A percentile compares a stretch with the other conserved stretches of the same genome.
These are phyloP conservation scores for Drechslera avenae DNA, from an alignment of 2,329 filamentous ascomycete genomes.

Conservation along the genomic window DNA sequence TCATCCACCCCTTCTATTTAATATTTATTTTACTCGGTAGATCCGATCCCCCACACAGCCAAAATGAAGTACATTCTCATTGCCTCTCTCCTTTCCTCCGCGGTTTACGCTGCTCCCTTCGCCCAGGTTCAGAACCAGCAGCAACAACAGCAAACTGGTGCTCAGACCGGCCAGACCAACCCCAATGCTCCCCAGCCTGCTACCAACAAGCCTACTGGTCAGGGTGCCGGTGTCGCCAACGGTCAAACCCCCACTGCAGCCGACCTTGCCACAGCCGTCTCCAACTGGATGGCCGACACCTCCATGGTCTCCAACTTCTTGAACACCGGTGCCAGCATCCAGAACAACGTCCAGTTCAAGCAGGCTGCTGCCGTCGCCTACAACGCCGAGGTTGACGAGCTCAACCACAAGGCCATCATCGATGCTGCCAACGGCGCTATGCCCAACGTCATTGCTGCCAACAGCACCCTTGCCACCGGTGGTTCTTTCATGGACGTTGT, in stretches of 20 bases:
- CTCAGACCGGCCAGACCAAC: neutral
- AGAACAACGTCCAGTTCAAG: constrained; percentile 45
- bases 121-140: constrained; percentile 25
- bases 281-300: constrained; percentile 47
- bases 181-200: constrained; percentile 5
- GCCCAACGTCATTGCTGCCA: constrained; percentile 43
- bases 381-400: constrained; percentile 48
- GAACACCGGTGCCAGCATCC: constrained; percentile 40
- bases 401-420: constrained; percentile 47
- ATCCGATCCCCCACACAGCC: constrained; percentile 22
- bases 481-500: constrained; percentile 49
- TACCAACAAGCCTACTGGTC: constrained; percentile 16
- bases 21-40: constrained; percentile 21
- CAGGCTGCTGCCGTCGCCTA: constrained; percentile 44
- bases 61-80: constrained; percentile 47
- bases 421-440: constrained; percentile 33
- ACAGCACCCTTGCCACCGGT: constrained; percentile 45
- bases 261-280: constrained; percentile 44
- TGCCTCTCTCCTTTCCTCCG: constrained; percentile 40
- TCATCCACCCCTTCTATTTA: constrained; percentile 4
- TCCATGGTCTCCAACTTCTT: constrained; percentile 48
- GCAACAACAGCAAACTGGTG: neutral
- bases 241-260: constrained; percentile 33
- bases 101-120: constrained; percentile 39
- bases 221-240: constrained; percentile 23